Base-by-base conservation (phyloP, 768 basidiomycete genomes). In the Pisolithus orientalis region DNA sequence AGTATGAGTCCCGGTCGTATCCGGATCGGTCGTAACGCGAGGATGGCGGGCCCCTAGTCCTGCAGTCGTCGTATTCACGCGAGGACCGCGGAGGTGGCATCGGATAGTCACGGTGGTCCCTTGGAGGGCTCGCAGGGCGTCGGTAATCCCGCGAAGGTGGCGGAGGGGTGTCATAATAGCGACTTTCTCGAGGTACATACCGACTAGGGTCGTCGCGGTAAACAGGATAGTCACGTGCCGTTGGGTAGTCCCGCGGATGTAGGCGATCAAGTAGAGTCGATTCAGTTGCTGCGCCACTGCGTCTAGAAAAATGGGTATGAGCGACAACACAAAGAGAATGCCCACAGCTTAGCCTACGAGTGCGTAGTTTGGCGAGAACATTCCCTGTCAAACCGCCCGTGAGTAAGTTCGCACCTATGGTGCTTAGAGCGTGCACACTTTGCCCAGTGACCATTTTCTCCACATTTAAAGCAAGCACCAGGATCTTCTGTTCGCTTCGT, bases 381-480 rank as follows among this genome's bases (percentile, higher is more conserved):
- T 66, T 90, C 89, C 63, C 89, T 91, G 43, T 27, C 6, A 37
- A 50, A 24, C n/a, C 49, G 34, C 49, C 31, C 10, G 17, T 11
- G 45, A 9, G 29, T 59, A 6, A 60, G 34, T 42, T 11, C 31
- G 31, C 31, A 31, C 10, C 25, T 4, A 39, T 51, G 27, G 42
- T 47, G n/a, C 34, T 3, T 10, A n/a, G 0, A 17, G 39, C 25
- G 29, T 50, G 68, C 79, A 44, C 57, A 88, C 90, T 90, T 85
- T 25, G 90, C 91, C 90, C 91, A 93, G 67, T 94, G 90, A 28
- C 91, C 90, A 69, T 79, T 75, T 60, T 87, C 81, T 24, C 87
- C 90, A 50, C 91, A 94, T 59, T 82, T 90, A 71, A 92, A 93
- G 64, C 91, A 93, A 43, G 89, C 87, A 4, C 90, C 88, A 13